These are phyloP conservation scores for Dictyostelium discoideum DNA, from an alignment of 78 protist species.

Conservation along the genomic window dicty_2.7 NC_007090.3:1167001-1167500, in stretches of 20 bases:
- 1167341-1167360: neutral
- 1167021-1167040: slow-evolving; percentile 60
- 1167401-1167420: slow-evolving; percentile 44
- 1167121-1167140: slow-evolving; percentile 3
- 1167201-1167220: slow-evolving; percentile 14
- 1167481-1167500: neutral
- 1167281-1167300: slow-evolving; percentile 53
- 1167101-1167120: slow-evolving; percentile 27
- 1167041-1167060: slow-evolving; percentile 51
- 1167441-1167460: slow-evolving; percentile 37
- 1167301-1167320: slow-evolving; percentile 24
- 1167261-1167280: slow-evolving; percentile 25
- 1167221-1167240: neutral
- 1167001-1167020: slow-evolving; percentile 47
- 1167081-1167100: slow-evolving; percentile 37
- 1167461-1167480: slow-evolving; percentile 63
- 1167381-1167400: slow-evolving; percentile 50
- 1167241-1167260: neutral
- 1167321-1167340: neutral
- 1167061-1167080: slow-evolving; percentile 14
- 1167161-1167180: slow-evolving; percentile 19
- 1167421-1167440: slow-evolving; percentile 78
- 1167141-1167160: neutral
- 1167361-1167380: slow-evolving; percentile 43
- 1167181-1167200: slow-evolving; percentile 51